phyloP scores from a whole-genome alignment of 192 early-diverging fungal species.

The Mortierella claussenii region DNA sequence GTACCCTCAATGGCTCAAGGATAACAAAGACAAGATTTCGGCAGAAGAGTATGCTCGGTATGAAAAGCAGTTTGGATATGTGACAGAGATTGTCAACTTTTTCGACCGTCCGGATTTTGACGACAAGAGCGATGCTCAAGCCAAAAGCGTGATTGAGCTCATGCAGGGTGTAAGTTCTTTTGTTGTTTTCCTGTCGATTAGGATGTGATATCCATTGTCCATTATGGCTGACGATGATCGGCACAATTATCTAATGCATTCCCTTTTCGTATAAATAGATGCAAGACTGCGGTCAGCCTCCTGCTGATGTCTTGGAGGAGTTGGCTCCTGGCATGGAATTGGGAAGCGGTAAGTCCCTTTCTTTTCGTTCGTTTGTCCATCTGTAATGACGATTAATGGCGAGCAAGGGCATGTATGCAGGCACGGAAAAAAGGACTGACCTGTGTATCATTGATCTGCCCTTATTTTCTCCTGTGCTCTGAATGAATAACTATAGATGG shows the following conservation, averaged over 20 bases:
- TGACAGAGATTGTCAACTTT: slow-evolving; percentile 82
- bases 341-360: slow-evolving; percentile 48
- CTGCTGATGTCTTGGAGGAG: slow-evolving; percentile 87
- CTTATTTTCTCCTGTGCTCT: too few relatives aligned
- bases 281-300: slow-evolving; percentile 97
- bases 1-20: slow-evolving; percentile 91
- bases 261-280: slow-evolving; percentile 62
- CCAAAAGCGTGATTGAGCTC: slow-evolving; percentile 82
- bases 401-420: not conserved
- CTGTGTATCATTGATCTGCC: too few relatives aligned
- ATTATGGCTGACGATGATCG: not conserved
- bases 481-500: slow-evolving; percentile 40
- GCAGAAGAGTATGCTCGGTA: slow-evolving; percentile 81
- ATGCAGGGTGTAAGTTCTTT: slow-evolving; percentile 84
- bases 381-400: not conserved
- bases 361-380: not conserved
- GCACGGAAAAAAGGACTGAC: too few relatives aligned
- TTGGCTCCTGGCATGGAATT: slow-evolving; percentile 92
- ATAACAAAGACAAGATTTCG: slow-evolving; percentile 78
- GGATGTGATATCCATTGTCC: too few relatives aligned
- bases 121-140: slow-evolving; percentile 73
- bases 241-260: not conserved
- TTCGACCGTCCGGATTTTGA: slow-evolving; percentile 81
- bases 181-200: not conserved
- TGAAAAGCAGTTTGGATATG: slow-evolving; percentile 78